These are phyloP conservation scores for Blastocladiella emersonii DNA, from an alignment of 371 early-diverging fungal genomes.

Conservation along the genomic window DNA sequence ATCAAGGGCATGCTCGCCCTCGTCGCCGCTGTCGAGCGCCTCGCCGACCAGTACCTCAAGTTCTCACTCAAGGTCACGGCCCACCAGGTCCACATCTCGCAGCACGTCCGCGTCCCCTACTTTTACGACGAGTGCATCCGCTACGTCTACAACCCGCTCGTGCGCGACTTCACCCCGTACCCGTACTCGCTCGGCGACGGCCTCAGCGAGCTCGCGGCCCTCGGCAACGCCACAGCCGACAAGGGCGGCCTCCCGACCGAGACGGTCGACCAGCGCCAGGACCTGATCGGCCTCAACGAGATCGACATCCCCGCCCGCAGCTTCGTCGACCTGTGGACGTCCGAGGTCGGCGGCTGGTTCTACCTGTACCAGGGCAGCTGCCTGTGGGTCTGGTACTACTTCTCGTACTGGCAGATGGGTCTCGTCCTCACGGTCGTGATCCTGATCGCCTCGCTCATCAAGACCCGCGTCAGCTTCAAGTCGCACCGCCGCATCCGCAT, in stretches of 20 bases:
- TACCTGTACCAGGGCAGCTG: slow-evolving; percentile 4
- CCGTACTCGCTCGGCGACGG: neutral
- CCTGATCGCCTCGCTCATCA: neutral
- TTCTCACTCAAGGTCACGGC: neutral
- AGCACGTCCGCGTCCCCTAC: neutral
- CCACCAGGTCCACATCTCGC: neutral
- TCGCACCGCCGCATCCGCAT: slow-evolving; percentile 4
- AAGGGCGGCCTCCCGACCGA: neutral
- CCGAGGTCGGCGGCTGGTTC: neutral
- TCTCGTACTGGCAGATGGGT: slow-evolving; percentile 6
- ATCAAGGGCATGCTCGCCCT: neutral
- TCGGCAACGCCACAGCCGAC: neutral
- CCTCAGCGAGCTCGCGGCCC: neutral
- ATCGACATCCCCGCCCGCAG: neutral
- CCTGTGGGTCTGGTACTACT: slow-evolving; percentile 4
- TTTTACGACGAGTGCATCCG: neutral
- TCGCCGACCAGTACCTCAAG: neutral
- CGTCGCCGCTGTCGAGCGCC: neutral
- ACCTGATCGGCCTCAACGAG: neutral
- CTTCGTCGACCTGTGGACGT: neutral
- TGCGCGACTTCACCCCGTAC: neutral
- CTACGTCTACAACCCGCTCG: neutral
- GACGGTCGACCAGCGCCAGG: neutral
- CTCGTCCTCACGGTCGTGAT: slow-evolving; percentile 2
- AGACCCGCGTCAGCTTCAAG: neutral